Evolutionary conservation across 2,329 filamentous ascomycete genomes (phyloP).

Genomic region (Ceratocystis diversiconidia): DNA sequence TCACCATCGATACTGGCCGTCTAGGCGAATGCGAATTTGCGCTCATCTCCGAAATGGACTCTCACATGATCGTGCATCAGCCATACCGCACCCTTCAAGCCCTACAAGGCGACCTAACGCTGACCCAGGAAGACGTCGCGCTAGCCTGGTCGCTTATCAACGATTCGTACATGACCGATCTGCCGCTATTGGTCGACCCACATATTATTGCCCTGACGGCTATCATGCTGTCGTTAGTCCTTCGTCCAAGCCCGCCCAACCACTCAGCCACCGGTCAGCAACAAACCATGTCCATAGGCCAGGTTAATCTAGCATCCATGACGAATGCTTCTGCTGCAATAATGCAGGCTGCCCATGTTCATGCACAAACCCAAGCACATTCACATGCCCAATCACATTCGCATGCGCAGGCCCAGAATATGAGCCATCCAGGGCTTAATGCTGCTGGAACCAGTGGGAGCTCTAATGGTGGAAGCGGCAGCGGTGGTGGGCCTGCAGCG

Average conservation of each 20-base stretch:
- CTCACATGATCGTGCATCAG: constrained; percentile 79
- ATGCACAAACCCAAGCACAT: constrained; percentile 8
- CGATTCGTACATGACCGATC: constrained; percentile 81
- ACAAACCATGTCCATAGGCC: constrained; percentile 25
- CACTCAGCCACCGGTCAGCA: constrained; percentile 22
- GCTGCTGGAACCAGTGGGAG: not conserved
- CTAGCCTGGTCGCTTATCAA: constrained; percentile 77
- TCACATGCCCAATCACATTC: not conserved
- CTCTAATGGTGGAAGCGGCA: constrained; percentile 13
- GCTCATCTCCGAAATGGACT: constrained; percentile 80
- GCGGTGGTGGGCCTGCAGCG: constrained; percentile 9
- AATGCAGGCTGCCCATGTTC: constrained; percentile 6
- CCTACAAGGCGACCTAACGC: constrained; percentile 52
- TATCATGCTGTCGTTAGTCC: constrained; percentile 68
- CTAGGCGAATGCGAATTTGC: constrained; percentile 90
- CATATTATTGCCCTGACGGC: constrained; percentile 79
- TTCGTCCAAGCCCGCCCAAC: constrained; percentile 42
- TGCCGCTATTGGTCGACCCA: constrained; percentile 75
- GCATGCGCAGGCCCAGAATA: not conserved
- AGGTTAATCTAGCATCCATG: constrained; percentile 9
- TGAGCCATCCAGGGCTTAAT: not conserved
- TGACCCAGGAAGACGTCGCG: constrained; percentile 64
- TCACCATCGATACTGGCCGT: constrained; percentile 63
- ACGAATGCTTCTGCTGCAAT: constrained; percentile 2
- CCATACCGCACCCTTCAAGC: constrained; percentile 71